Conservation (phyloP, 352 stramenopile genomes). For the Pythium rhizo-oryzae region DNA sequence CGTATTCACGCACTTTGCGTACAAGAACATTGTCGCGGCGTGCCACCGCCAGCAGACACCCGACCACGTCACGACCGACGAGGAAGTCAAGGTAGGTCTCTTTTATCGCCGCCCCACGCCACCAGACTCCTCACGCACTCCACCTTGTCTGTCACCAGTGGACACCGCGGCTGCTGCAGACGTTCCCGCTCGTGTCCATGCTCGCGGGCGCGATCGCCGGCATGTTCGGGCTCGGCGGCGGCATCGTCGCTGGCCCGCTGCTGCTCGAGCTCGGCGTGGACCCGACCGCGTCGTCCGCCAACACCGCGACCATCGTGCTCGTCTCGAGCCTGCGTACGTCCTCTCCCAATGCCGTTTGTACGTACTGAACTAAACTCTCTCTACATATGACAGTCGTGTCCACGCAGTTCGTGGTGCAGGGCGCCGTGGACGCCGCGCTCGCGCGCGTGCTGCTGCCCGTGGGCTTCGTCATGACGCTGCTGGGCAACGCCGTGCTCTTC, state of each 20-base stretch:
- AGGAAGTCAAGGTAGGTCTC: conserved; percentile 34
- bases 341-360: too few species aligned
- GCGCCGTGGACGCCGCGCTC: conserved; percentile 44
- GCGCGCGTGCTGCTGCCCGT: conserved; percentile 55
- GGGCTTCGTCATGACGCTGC: conserved; percentile 52
- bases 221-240: conserved; percentile 95
- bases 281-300: conserved; percentile 83
- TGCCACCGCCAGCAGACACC: conserved; percentile 51
- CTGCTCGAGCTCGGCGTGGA: conserved; percentile 94
- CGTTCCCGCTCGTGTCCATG: conserved; percentile 90
- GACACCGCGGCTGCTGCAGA: conserved; percentile 56
- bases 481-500: conserved; percentile 53
- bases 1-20: conserved; percentile 60
- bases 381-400: conserved; percentile 6
- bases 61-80: conserved; percentile 46
- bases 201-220: conserved; percentile 91
- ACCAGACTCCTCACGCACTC: not conserved
- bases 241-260: conserved; percentile 94
- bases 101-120: not conserved
- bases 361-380: not conserved
- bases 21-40: conserved; percentile 48
- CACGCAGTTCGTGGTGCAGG: conserved; percentile 56
- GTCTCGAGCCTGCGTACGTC: conserved; percentile 72
- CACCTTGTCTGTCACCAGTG: conserved; percentile 27
- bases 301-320: conserved; percentile 80